Evolutionary conservation across 441 rosid genomes (phyloP), one percentile per base, ranked within the genome.

Genomic region (Arabidopsis hybrid): DNA sequence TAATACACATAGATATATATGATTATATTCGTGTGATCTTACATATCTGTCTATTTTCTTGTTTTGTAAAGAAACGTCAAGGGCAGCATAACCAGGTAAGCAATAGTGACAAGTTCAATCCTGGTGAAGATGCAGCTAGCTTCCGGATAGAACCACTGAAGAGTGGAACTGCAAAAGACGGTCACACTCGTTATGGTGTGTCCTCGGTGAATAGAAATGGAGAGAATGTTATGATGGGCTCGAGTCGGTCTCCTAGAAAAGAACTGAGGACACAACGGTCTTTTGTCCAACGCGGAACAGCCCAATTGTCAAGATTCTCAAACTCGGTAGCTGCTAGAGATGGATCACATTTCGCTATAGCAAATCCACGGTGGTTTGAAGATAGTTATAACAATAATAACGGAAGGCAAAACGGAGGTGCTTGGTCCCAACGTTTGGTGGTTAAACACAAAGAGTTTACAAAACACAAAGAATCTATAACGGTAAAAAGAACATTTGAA

Each of bases 271-370:
- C 77, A 57, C 89, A 86, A 63, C 81, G 90, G 60, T 82, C 94
- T 36, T 83, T 64, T 69, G 67, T 78, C 26, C 80, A 84, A 49
- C 84, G 73, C 0, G 86, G 84, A 59, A 77, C 88, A 61, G 68
- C 85, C 0, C 81, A 83, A 4, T 60, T 89, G 64, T 81, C 93
- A 63, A 85, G 85, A 82, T 91, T 85, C 85, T 85, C 98, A 60
- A 91, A 85, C 80, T 93, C 97, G 2, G 87, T 93, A 72, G 96
- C 91, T 16, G 84, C 85, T 29, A 85, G 95, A 84, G 92, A 89
- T 72, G 75, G 74, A 67, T 85, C 96, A 16, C 83, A 79, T 64
- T 79, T 86, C 26, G 88, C 76, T 10, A 78, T 89, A 49, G 82
- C 87, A 10, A 86, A 95, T 80, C 96, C 98, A 8, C 91, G 97